Conservation (phyloP, 148 eudicot species). For the Pouteria glomerata region DNA sequence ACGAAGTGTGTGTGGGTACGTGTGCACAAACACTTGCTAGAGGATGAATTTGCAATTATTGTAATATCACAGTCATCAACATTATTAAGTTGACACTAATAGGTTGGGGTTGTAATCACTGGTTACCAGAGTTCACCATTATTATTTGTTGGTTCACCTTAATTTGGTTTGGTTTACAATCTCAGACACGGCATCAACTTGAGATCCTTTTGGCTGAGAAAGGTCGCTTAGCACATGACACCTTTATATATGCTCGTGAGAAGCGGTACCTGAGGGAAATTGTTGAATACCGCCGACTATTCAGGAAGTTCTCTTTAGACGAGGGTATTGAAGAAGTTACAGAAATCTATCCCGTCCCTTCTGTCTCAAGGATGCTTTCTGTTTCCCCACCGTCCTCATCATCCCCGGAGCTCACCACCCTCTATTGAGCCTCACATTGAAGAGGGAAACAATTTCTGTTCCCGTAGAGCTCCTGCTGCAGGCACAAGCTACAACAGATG, state of each 20-base stretch:
- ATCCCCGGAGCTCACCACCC: constrained; percentile 41
- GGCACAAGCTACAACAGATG: background rate
- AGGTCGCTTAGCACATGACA: constrained; percentile 89
- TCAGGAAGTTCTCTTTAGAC: constrained; percentile 87
- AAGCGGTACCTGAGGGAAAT: constrained; percentile 88
- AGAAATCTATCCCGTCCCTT: constrained; percentile 64
- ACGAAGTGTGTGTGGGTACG: too few relatives aligned
- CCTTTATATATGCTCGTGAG: constrained; percentile 80
- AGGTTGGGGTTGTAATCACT: too few relatives aligned
- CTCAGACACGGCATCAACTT: constrained; percentile 84
- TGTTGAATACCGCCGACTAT: constrained; percentile 97
- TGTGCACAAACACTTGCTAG: too few relatives aligned
- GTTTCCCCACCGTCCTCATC: constrained; percentile 49
- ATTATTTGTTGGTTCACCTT: too few relatives aligned
- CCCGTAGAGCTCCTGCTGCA: too few relatives aligned
- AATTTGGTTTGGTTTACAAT: too few relatives aligned
- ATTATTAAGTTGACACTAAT: too few relatives aligned
- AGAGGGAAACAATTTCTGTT: constrained; percentile 10
- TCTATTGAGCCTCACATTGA: too few relatives aligned
- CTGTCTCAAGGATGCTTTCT: constrained; percentile 40
- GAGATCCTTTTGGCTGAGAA: constrained; percentile 96
- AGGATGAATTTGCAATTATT: background rate
- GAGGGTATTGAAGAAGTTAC: constrained; percentile 76
- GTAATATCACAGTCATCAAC: too few relatives aligned
- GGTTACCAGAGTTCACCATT: too few relatives aligned